Conservation (phyloP, 139 green algal genomes). For the Chlorella sp. region DNA sequence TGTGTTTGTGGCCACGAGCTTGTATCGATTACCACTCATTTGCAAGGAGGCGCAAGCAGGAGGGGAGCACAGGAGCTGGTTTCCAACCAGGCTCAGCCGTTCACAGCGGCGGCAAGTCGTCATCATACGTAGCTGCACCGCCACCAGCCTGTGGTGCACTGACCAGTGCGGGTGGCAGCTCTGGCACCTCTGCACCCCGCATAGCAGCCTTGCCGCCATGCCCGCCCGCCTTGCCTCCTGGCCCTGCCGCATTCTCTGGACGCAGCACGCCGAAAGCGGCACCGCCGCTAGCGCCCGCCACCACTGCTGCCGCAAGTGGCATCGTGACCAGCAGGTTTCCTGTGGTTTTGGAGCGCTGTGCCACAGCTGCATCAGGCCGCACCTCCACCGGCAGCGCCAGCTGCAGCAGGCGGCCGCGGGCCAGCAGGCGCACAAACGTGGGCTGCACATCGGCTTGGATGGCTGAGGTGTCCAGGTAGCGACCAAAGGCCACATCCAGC, state of each 20-base stretch:
- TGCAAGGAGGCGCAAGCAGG: too few species aligned
- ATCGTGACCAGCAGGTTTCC: slow-evolving; percentile 82
- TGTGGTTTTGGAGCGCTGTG: slow-evolving; percentile 67
- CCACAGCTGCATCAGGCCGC: slow-evolving; percentile 59
- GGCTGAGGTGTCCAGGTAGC: slow-evolving; percentile 83
- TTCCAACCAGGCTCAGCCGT: neutral
- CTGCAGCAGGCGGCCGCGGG: slow-evolving; percentile 89
- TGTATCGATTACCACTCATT: too few species aligned
- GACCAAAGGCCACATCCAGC: slow-evolving; percentile 82
- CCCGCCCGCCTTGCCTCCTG: neutral
- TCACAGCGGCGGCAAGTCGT: slow-evolving; percentile 11
- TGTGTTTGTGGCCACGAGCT: too few species aligned
- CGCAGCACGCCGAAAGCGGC: neutral
- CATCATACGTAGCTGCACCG: neutral
- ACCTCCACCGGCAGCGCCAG: slow-evolving; percentile 85
- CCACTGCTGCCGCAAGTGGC: slow-evolving; percentile 63
- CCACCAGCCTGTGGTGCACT: neutral
- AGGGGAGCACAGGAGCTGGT: too few species aligned
- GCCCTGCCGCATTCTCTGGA: neutral
- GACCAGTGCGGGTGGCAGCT: slow-evolving; percentile 8
- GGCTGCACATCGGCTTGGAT: slow-evolving; percentile 90
- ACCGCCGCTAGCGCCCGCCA: neutral
- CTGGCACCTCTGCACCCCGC: neutral
- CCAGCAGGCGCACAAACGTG: slow-evolving; percentile 77
- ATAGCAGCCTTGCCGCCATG: neutral